A percentile compares a stretch with the other conserved stretches of the same genome.
Conservation (phyloP, 305 asterid genomes). For the Galium porrigens region DNA sequence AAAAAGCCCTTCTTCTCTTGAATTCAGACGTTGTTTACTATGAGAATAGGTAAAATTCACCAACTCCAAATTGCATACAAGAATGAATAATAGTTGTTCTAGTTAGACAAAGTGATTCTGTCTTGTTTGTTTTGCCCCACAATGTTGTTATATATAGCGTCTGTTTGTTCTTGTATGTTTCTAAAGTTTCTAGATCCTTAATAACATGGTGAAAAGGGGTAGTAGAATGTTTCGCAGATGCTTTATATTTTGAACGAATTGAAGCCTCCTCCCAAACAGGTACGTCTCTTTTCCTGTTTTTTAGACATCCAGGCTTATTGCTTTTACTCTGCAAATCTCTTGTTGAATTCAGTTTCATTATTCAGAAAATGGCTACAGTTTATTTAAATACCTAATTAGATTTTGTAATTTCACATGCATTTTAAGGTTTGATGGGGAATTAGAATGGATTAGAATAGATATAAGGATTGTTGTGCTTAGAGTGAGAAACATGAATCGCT, state of each 20-base stretch:
- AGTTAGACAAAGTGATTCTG: background rate
- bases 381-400: no score
- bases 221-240: background rate
- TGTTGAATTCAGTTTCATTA: no score
- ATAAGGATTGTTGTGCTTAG: no score
- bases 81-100: background rate
- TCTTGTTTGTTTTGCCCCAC: background rate
- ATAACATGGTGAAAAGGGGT: background rate
- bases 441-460: no score
- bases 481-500: no score
- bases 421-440: no score
- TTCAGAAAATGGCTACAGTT: no score
- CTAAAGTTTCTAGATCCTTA: no score
- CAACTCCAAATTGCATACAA: background rate
- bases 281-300: background rate
- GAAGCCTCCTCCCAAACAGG: background rate
- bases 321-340: no score
- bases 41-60: no score
- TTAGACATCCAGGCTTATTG: background rate
- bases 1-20: no score
- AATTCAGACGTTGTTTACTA: background rate
- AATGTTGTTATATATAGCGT: background rate
- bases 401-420: no score
- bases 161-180: background rate
- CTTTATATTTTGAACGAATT: background rate